phyloP scores from a whole-genome alignment of 1,139 yeast genomes.

The Meyerozyma guilliermondii region DNA sequence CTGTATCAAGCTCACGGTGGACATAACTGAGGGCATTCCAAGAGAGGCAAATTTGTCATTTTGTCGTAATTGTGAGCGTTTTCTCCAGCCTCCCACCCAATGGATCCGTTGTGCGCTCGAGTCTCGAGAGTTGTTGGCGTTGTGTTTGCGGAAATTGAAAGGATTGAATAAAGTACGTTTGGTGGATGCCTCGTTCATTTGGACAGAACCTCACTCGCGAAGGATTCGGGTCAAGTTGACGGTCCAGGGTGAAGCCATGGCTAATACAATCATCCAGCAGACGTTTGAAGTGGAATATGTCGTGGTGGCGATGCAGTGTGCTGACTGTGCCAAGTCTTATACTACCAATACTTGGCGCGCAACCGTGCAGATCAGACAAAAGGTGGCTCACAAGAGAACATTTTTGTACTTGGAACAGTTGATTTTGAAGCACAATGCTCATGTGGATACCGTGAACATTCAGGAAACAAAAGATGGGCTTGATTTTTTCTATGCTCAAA shows the following conservation, averaged over 20 bases:
- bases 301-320: constrained; percentile 95
- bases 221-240: constrained; percentile 87
- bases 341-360: constrained; percentile 98
- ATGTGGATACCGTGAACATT: constrained; percentile 88
- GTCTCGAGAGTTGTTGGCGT: constrained; percentile 85
- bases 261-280: constrained; percentile 90
- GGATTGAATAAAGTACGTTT: constrained; percentile 86
- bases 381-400: constrained; percentile 94
- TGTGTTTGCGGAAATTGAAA: constrained; percentile 81
- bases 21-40: constrained; percentile 93
- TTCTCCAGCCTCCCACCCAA: constrained; percentile 88
- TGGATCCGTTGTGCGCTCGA: constrained; percentile 92
- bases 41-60: constrained; percentile 89
- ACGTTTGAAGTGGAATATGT: constrained; percentile 92
- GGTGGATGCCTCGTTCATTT: constrained; percentile 89
- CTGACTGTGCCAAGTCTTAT: constrained; percentile 96
- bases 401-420: constrained; percentile 92
- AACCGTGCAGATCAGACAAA: constrained; percentile 93
- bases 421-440: constrained; percentile 90
- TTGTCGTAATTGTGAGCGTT: constrained; percentile 96
- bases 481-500: constrained; percentile 86
- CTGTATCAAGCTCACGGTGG: constrained; percentile 90
- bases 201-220: constrained; percentile 99
- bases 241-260: constrained; percentile 95
- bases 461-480: constrained; percentile 92